Percentiles rank a stretch among this genome's conserved stretches.
Conservation (phyloP, 805 yeast genomes). For the Candida ulmi region DNA sequence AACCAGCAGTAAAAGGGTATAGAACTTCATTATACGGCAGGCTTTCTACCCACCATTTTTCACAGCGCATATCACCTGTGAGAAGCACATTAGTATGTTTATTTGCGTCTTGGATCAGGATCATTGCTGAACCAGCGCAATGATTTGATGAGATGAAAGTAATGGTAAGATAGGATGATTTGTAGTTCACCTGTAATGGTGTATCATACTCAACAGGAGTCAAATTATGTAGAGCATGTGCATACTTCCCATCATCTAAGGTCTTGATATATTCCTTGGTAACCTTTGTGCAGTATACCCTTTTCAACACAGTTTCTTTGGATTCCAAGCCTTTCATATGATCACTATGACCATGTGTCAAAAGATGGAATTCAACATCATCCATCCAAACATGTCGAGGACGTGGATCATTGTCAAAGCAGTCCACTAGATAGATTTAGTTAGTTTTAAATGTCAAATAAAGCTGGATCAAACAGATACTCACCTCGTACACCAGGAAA, state of each 20-base stretch:
- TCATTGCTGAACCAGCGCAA: slow-evolving; percentile 57
- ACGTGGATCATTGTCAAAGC: slow-evolving; percentile 24
- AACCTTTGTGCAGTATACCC: slow-evolving; percentile 41
- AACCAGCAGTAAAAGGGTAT: slow-evolving; percentile 34
- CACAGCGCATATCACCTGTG: slow-evolving; percentile 58
- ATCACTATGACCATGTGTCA: slow-evolving; percentile 53
- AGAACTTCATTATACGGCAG: slow-evolving; percentile 34
- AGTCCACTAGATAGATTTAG: slow-evolving; percentile 9
- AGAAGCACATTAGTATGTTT: slow-evolving; percentile 31
- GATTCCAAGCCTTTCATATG: slow-evolving; percentile 44
- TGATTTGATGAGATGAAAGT: slow-evolving; percentile 48
- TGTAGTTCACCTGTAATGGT: slow-evolving; percentile 17
- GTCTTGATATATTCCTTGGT: slow-evolving; percentile 26
- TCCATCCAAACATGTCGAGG: neutral
- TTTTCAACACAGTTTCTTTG: slow-evolving; percentile 29
- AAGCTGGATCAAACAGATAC: slow-evolving; percentile 2
- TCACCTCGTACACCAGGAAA: slow-evolving; percentile 42
- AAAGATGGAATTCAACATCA: slow-evolving; percentile 23
- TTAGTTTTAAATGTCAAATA: slow-evolving; percentile 2
- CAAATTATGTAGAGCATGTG: slow-evolving; percentile 14
- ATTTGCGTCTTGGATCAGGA: slow-evolving; percentile 33
- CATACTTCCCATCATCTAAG: slow-evolving; percentile 3
- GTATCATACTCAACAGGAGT: slow-evolving; percentile 8
- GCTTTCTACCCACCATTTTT: slow-evolving; percentile 41
- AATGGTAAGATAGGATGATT: slow-evolving; percentile 23